Conservation (phyloP, 805 yeast genomes). For the Scheffersomyces lignosus region DNA sequence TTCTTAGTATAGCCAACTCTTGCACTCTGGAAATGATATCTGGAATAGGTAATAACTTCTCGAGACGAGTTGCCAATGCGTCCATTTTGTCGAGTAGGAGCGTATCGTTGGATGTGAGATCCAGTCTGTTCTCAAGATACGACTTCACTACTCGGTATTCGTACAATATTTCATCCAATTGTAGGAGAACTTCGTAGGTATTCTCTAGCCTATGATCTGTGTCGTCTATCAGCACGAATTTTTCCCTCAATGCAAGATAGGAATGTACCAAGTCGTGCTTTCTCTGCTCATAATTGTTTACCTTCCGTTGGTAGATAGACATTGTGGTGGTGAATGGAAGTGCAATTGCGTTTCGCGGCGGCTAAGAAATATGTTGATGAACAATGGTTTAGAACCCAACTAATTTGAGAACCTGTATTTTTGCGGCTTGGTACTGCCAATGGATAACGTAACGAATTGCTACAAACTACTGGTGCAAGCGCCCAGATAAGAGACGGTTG, state of each 20-base stretch:
- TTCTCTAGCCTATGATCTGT: slow-evolving; percentile 9
- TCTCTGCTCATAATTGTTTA: slow-evolving; percentile 16
- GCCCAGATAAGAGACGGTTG: no score
- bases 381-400: no score
- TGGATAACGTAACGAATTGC: no score
- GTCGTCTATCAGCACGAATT: slow-evolving; percentile 6
- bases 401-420: no score
- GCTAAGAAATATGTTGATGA: no score
- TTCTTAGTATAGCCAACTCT: slow-evolving; percentile 26
- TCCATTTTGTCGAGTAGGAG: slow-evolving; percentile 15
- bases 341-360: no score
- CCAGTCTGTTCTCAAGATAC: slow-evolving; percentile 21
- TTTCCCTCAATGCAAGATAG: slow-evolving; percentile 13
- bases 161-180: slow-evolving; percentile 28
- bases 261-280: slow-evolving; percentile 12
- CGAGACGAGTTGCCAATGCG: slow-evolving; percentile 15
- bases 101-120: slow-evolving; percentile 6
- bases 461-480: no score
- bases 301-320: slow-evolving; percentile 11
- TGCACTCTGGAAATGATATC: slow-evolving; percentile 19
- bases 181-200: slow-evolving; percentile 17
- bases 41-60: slow-evolving; percentile 22
- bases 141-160: slow-evolving; percentile 23
- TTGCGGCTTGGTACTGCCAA: no score
- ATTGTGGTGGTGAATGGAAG: no score